phyloP scores from a whole-genome alignment of 805 yeast species.

The Candida takata region DNA sequence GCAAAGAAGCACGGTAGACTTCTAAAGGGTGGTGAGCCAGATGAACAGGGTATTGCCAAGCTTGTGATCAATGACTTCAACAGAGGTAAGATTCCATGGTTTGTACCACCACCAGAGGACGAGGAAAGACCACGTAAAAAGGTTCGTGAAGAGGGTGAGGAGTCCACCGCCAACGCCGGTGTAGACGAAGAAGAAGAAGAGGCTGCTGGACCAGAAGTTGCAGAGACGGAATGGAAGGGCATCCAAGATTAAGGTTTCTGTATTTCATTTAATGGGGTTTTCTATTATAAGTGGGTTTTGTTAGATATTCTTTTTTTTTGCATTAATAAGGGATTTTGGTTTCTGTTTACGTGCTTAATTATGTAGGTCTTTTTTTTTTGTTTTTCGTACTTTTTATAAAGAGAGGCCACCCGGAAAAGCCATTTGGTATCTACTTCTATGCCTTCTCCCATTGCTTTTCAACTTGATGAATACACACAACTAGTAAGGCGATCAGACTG shows the following conservation, averaged over 20 bases:
- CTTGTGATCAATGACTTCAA: slow-evolving; percentile 89
- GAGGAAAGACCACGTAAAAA: slow-evolving; percentile 34
- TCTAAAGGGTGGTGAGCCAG: slow-evolving; percentile 96
- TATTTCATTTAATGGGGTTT: slow-evolving; percentile 2
- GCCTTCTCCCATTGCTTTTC: no score
- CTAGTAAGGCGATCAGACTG: no score
- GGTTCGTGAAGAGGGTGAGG: slow-evolving; percentile 19
- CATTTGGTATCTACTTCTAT: no score
- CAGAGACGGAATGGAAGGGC: slow-evolving; percentile 24
- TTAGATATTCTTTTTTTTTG: not conserved
- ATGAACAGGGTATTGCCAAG: slow-evolving; percentile 88
- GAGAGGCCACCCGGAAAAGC: no score
- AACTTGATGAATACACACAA: no score
- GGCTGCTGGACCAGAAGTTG: slow-evolving; percentile 18
- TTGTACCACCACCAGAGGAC: slow-evolving; percentile 85
- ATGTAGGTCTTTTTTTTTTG: no score
- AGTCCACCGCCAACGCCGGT: slow-evolving; percentile 5
- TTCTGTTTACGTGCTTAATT: not conserved
- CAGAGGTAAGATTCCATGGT: slow-evolving; percentile 98
- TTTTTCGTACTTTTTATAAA: no score
- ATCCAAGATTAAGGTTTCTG: slow-evolving; percentile 7
- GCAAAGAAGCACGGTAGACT: slow-evolving; percentile 92
- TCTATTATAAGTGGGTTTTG: not conserved
- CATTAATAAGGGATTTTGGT: not conserved
- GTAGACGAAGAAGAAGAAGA: slow-evolving; percentile 7